Percentiles rank a stretch among this genome's conserved stretches.
phyloP scores from a whole-genome alignment of 2,329 filamentous ascomycete genomes.

The Cryphonectria parasitica region DNA sequence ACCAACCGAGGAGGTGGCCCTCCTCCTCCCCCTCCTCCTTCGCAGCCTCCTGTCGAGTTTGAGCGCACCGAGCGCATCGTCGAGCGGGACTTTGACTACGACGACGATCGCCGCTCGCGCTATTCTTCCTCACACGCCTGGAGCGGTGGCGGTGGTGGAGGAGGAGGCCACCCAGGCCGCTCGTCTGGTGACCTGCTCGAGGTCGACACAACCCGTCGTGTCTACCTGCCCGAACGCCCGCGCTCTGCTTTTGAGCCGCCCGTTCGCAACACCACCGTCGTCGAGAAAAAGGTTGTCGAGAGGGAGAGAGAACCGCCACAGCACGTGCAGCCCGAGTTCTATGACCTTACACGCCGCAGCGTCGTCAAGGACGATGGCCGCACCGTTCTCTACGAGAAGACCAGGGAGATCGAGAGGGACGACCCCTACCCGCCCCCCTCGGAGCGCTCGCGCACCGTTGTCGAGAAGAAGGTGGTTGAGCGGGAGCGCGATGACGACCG shows the following conservation, averaged over 20 bases:
- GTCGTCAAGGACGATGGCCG: conserved; percentile 33
- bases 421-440: conserved; percentile 20
- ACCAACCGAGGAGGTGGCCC: conserved; percentile 25
- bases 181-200: conserved; percentile 47
- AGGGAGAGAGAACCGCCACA: conserved; percentile 30
- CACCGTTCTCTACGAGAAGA: conserved; percentile 32
- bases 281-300: conserved; percentile 40
- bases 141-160: conserved; percentile 22
- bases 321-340: conserved; percentile 24
- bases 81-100: conserved; percentile 42
- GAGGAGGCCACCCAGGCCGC: conserved; percentile 36
- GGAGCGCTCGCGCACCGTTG: conserved; percentile 23
- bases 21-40: conserved; percentile 5
- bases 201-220: conserved; percentile 44
- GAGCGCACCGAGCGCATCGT: conserved; percentile 43
- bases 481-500: conserved; percentile 24
- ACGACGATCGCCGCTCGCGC: conserved; percentile 51
- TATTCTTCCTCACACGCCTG: conserved; percentile 42
- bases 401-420: conserved; percentile 33
- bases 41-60: conserved; percentile 39
- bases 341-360: conserved; percentile 26
- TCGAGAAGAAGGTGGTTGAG: conserved; percentile 26
- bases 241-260: conserved; percentile 54
- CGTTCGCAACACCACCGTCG: conserved; percentile 34
- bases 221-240: conserved; percentile 52